phyloP scores from a whole-genome alignment of 257 asterid genomes.

The Leptodermis oblonga region DNA sequence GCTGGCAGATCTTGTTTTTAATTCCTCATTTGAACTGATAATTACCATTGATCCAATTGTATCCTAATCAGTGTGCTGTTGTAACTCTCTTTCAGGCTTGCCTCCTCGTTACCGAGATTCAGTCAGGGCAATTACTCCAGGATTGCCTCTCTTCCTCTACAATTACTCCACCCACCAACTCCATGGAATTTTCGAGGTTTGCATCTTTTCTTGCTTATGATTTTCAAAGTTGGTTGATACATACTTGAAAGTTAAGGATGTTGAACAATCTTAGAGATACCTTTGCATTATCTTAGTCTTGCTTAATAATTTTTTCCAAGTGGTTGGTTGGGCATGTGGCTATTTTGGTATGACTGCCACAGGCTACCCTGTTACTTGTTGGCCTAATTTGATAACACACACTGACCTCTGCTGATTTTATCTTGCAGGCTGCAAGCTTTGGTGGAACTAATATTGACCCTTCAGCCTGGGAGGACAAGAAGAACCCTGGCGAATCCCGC shows the following conservation, averaged over 20 bases:
- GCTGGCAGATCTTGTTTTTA: background rate
- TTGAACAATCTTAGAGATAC: background rate
- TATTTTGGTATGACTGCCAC: background rate
- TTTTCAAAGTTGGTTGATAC: background rate
- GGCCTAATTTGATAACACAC: background rate
- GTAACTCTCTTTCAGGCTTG: conserved; percentile 47
- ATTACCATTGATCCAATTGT: background rate
- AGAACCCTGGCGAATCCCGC: conserved; percentile 82
- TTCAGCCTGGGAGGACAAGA: conserved; percentile 97
- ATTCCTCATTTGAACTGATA: background rate
- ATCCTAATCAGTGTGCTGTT: background rate
- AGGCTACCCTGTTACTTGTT: background rate
- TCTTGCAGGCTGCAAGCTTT: conserved; percentile 80
- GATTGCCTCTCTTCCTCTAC: conserved; percentile 84
- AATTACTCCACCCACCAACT: conserved; percentile 93
- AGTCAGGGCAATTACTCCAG: conserved; percentile 89
- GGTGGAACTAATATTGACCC: conserved; percentile 95
- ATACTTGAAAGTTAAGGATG: background rate
- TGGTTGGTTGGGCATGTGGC: conserved; percentile 5
- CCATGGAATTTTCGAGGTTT: conserved; percentile 90
- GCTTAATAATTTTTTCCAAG: background rate
- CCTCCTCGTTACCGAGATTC: conserved; percentile 95
- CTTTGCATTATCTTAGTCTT: background rate
- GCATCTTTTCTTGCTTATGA: conserved; percentile 12
- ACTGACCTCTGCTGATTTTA: background rate